Evolutionary conservation across 805 yeast genomes (phyloP), one percentile per base, ranked within the genome.

Genomic region (Ogataea nitratoaversa): DNA sequence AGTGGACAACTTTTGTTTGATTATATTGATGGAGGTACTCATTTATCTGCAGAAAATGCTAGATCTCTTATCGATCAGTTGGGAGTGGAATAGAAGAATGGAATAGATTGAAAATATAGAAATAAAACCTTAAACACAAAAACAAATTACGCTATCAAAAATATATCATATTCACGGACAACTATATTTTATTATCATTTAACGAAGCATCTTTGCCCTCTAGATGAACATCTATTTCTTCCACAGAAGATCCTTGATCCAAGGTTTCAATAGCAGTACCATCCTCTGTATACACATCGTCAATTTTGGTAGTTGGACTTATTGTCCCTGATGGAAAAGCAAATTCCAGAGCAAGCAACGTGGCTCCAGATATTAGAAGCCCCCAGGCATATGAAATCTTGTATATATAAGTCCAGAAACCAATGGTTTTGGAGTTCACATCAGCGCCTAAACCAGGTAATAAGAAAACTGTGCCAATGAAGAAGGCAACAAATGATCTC

Each of bases 371-470:
- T 1, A 49, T 19, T 2, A 36, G 24, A 24, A 53, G 27, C 5
- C 57, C 57, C 47, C 51, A 49, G 8, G 34, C 25, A 24, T 51
- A 53, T 2, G 56, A 49, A 3, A 51, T 39, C 14, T 46, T 37
- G 17, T 38, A 46, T 8, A 53, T 53, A 32, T 43, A 46, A 11
- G 46, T 41, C 53, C 51, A 46, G 17, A 50, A 50, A 5, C 41
- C 42, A 28, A 12, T 25, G 13, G 28, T 11, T 25, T 37, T 33
- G 5, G 41, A 42, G n/a, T 37, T 40, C 0, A 46, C 40, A 32
- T 39, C 49, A 30, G 38, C 42, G 2, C 42, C 57, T 22, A 56
- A 38, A 13, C 60, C 61, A 3, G 61, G 61, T 33, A 56, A 37
- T 5, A 56, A 41, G 23, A 54, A 51, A 1, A 42, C 42, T 5